Conservation (phyloP, 768 basidiomycete genomes). For the Trametes punicea region DNA sequence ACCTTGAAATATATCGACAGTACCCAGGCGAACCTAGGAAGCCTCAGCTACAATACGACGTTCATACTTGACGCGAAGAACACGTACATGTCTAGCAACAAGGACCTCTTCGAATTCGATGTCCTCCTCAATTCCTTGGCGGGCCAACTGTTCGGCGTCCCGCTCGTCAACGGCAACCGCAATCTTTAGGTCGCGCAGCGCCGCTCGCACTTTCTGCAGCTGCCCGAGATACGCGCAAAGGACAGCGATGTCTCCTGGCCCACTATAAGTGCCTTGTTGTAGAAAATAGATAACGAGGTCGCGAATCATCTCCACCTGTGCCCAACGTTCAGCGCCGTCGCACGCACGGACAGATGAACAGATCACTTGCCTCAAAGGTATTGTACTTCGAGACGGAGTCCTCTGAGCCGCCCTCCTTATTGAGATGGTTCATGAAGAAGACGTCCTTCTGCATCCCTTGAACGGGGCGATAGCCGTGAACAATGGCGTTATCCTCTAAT, state of each 20-base stretch:
- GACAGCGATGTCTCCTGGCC: conserved; percentile 50
- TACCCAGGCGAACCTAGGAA: conserved; percentile 63
- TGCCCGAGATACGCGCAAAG: conserved; percentile 54
- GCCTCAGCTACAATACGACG: conserved; percentile 21
- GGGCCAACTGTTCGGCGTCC: conserved; percentile 58
- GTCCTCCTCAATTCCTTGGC: conserved; percentile 42
- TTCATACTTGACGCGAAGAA: background rate
- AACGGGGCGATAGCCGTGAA: conserved; percentile 50
- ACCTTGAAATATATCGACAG: conserved; percentile 78
- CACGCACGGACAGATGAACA: conserved; percentile 25
- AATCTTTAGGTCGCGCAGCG: conserved; percentile 41
- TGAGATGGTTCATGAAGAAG: conserved; percentile 62
- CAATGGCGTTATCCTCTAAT: conserved; percentile 55
- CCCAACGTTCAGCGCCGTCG: conserved; percentile 13
- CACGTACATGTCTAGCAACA: conserved; percentile 50
- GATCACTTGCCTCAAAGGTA: conserved; percentile 53
- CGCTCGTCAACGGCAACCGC: conserved; percentile 67
- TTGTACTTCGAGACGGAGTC: conserved; percentile 70
- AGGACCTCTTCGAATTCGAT: conserved; percentile 41
- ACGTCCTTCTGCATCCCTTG: conserved; percentile 61
- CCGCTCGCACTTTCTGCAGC: conserved; percentile 42
- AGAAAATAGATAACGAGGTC: conserved; percentile 54
- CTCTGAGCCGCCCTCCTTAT: conserved; percentile 60
- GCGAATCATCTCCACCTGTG: conserved; percentile 41
- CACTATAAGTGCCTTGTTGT: conserved; percentile 45